Conservation (phyloP, 495 filamentous ascomycete species). For the Aspergillus panamensis region DNA sequence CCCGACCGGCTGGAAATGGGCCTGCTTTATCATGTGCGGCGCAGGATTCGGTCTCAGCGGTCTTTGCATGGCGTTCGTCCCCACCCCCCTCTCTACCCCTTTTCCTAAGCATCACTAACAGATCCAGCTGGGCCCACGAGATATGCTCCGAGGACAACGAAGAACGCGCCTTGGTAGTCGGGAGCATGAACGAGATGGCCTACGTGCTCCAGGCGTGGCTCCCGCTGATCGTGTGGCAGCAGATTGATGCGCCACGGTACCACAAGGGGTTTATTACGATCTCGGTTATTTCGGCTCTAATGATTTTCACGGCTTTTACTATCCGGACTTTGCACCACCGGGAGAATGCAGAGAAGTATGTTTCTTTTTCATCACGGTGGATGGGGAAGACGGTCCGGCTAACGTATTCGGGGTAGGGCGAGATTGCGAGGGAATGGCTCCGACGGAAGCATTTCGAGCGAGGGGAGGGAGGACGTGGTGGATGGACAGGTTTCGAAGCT, state of each 20-base stretch:
- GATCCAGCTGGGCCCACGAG: conserved; percentile 46
- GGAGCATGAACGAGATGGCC: conserved; percentile 51
- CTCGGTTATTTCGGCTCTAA: conserved; percentile 30
- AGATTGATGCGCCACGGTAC: conserved; percentile 47
- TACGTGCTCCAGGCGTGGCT: conserved; percentile 51
- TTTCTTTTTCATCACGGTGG: neutral
- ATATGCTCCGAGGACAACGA: conserved; percentile 51
- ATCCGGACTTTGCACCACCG: conserved; percentile 36
- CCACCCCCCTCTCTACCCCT: conserved; percentile 11
- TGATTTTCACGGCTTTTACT: conserved; percentile 31
- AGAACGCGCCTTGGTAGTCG: conserved; percentile 48
- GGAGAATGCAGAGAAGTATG: conserved; percentile 32
- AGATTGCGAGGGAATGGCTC: neutral
- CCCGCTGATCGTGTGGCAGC: conserved; percentile 49
- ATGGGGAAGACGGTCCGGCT: neutral
- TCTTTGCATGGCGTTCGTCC: conserved; percentile 43
- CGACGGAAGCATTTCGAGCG: neutral
- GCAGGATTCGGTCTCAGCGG: conserved; percentile 41
- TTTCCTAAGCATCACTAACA: neutral
- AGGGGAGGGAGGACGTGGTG: neutral
- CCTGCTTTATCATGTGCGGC: conserved; percentile 40
- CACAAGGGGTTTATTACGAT: conserved; percentile 48
- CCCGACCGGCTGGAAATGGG: conserved; percentile 44
- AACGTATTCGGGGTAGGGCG: neutral
- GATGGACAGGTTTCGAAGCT: neutral